Conservation (phyloP, 2,329 filamentous ascomycete species). For the Stachybotrys chlorohalonatus region DNA sequence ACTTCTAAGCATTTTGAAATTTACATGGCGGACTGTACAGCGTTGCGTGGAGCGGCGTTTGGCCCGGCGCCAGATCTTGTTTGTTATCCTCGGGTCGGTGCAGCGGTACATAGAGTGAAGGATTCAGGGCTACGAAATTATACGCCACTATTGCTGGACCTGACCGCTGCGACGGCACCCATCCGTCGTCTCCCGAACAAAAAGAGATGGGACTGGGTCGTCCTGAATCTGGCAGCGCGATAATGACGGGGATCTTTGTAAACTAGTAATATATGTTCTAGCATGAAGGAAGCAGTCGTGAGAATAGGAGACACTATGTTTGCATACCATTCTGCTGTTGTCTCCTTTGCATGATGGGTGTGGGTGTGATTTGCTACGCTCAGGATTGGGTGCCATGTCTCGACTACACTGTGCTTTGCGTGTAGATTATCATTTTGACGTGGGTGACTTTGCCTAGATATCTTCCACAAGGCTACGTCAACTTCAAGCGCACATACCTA, state of each 20-base stretch:
- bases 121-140: background rate
- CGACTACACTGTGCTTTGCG: no score
- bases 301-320: background rate
- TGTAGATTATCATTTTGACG: no score
- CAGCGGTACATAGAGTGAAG: background rate
- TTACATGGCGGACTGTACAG: background rate
- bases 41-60: background rate
- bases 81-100: background rate
- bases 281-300: background rate
- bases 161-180: no score
- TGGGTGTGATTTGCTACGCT: no score
- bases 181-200: background rate
- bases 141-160: background rate
- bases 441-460: no score
- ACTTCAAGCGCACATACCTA: no score
- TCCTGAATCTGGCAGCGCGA: background rate
- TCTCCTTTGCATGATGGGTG: no score
- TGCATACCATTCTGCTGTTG: background rate
- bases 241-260: conserved; percentile 4
- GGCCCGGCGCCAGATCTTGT: background rate
- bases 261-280: conserved; percentile 7
- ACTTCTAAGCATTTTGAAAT: conserved; percentile 54
- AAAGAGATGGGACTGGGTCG: background rate
- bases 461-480: no score
- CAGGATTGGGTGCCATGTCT: no score